Percentiles rank a stretch among this genome's conserved stretches.
phyloP scores from a whole-genome alignment of 1,284 basidiomycete genomes.

The Sanghuangporus baumii region DNA sequence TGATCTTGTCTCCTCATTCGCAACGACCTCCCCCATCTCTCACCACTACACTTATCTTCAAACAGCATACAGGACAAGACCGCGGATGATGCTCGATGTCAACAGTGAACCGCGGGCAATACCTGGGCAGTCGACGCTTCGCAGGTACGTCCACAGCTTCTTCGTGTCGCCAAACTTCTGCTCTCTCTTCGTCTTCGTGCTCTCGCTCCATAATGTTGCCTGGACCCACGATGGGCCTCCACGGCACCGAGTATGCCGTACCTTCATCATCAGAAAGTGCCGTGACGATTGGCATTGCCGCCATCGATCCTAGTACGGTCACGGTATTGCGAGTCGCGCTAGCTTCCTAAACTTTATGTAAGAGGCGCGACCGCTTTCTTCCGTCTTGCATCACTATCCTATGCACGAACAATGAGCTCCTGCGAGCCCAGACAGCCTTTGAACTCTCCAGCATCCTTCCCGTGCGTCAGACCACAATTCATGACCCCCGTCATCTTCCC shows the following conservation, averaged over 20 bases:
- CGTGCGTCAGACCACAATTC: neutral
- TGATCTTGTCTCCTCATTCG: neutral
- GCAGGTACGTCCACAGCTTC: neutral
- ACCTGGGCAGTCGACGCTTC: neutral
- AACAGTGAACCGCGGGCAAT: neutral
- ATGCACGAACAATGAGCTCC: neutral
- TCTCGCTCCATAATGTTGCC: neutral
- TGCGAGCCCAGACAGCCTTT: neutral
- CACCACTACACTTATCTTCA: neutral
- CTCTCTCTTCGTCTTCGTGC: neutral
- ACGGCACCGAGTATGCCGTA: neutral
- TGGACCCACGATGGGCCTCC: neutral
- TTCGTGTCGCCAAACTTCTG: neutral
- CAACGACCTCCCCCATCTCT: neutral
- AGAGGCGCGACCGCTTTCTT: neutral
- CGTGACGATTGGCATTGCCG: neutral
- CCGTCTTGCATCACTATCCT: neutral
- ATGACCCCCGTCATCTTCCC: neutral
- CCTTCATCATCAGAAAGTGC: neutral
- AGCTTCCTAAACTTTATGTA: neutral
- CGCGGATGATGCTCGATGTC: neutral
- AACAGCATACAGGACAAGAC: neutral
- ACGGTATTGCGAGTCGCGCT: neutral
- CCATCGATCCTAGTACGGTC: neutral
- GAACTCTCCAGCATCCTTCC: constrained; percentile 3